A percentile compares a stretch with the other conserved stretches of the same genome.
phyloP scores from a whole-genome alignment of 2,329 filamentous ascomycete genomes.

The Arachnopeziza araneosa region DNA sequence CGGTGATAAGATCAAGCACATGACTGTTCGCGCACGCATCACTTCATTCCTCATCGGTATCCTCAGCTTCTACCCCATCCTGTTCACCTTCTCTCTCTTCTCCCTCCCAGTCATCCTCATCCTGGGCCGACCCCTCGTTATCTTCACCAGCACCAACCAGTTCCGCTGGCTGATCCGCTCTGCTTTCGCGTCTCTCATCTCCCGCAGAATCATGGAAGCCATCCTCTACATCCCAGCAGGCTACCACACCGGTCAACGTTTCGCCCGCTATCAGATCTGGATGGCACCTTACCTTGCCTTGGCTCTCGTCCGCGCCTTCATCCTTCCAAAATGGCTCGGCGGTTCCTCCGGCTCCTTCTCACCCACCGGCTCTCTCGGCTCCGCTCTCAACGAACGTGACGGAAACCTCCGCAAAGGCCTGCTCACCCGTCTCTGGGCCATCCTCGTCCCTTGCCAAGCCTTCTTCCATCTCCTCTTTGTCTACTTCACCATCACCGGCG shows the following conservation, averaged over 20 bases:
- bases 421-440: conserved; percentile 46
- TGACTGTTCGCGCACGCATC: conserved; percentile 53
- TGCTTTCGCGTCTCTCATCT: conserved; percentile 45
- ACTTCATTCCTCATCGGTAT: conserved; percentile 52
- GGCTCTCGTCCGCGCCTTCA: conserved; percentile 52
- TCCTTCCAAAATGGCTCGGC: conserved; percentile 54
- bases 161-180: conserved; percentile 52
- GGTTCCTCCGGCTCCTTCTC: conserved; percentile 54
- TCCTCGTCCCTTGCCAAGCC: conserved; percentile 51
- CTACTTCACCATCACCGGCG: conserved; percentile 37
- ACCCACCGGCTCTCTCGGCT: conserved; percentile 52
- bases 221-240: conserved; percentile 51
- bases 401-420: conserved; percentile 45
- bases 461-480: conserved; percentile 43
- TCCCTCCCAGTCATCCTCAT: conserved; percentile 54
- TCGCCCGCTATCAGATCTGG: conserved; percentile 52
- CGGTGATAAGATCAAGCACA: conserved; percentile 45
- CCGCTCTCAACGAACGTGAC: conserved; percentile 53
- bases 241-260: conserved; percentile 53
- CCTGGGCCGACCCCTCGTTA: conserved; percentile 51
- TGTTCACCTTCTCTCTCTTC: conserved; percentile 48
- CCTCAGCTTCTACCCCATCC: conserved; percentile 50
- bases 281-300: conserved; percentile 58
- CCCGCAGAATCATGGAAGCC: conserved; percentile 51
- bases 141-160: conserved; percentile 46